Evolutionary conservation across 2,329 filamentous ascomycete species (phyloP), one percentile per base, ranked within the genome.

Genomic region (Cadophora gregata): DNA sequence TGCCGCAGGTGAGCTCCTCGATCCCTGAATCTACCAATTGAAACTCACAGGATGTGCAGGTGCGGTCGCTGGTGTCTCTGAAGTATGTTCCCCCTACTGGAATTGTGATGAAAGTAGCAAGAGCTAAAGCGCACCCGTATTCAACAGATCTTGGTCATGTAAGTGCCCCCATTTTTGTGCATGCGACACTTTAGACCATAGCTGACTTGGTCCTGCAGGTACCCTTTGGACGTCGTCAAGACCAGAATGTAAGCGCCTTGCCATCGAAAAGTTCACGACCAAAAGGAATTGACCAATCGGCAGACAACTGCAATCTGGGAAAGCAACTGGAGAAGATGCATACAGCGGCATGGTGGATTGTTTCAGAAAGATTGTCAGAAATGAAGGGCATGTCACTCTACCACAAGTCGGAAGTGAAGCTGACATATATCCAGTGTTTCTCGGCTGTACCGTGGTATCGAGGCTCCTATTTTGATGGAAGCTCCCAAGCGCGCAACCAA

Each of bases 281-380:
- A 21, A 14, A 50, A 19, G 53, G 27, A 25, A 51, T 67, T 73
- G 63, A 75, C 58, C 63, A 63, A 55, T 36, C 21, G 59, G 69
- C 76, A 97, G 92, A 79, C 94, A 97, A 81, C 85, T 97, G 65
- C 94, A 97, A 83, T 91, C 91, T 63, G 90, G 90, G 76, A 86
- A 84, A 72, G 87, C 84, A 51, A 82, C 84, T 25, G 93, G 93
- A 67, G 90, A 90, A 72, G 96, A 98, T 76, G 84, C 86, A 74
- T 98, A 99, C 86, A 97, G 88, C 83, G 93, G 96, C 85, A 99
- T 98, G 93, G 78, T 97, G 67, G 96, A 99, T 81, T 98, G 95
- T 85, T 97, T 99, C 85, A 86, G 88, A 78, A 99, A 99, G 88
- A 99, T 99, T 77, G 88, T 99, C 80, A 91, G 88, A 81, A 90